Evolutionary conservation across 768 basidiomycete genomes (phyloP).

Genomic region (Mycena crocata): DNA sequence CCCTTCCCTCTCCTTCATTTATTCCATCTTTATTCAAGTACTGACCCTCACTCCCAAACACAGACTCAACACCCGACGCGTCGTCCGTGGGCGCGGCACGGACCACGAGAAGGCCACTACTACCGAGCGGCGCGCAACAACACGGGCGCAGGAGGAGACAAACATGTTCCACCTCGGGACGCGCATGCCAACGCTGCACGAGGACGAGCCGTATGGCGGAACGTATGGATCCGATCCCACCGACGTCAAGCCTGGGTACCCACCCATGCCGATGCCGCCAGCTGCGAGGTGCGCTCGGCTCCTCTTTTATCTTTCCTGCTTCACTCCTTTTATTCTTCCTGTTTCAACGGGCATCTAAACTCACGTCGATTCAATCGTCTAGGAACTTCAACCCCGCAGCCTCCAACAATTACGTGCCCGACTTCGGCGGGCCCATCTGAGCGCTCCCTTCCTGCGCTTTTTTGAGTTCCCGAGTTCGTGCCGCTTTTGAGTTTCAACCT

Average conservation of each 20-base stretch:
- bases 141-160: conserved; percentile 49
- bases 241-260: neutral
- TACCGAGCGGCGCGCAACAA: conserved; percentile 35
- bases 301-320: too few relatives aligned
- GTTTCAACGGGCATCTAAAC: too few relatives aligned
- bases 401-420: too few relatives aligned
- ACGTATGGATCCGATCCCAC: too few relatives aligned
- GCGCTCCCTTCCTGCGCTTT: too few relatives aligned
- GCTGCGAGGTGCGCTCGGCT: too few relatives aligned
- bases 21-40: neutral
- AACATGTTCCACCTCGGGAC: conserved; percentile 64
- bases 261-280: too few relatives aligned
- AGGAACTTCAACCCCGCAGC: too few relatives aligned
- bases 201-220: neutral
- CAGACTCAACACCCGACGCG: conserved; percentile 72
- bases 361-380: too few relatives aligned
- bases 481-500: neutral
- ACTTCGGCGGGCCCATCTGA: too few relatives aligned
- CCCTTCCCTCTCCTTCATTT: conserved; percentile 50
- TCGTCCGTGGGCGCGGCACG: conserved; percentile 65
- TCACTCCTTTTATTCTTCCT: too few relatives aligned
- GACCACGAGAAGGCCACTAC: conserved; percentile 52
- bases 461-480: neutral
- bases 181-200: conserved; percentile 47
- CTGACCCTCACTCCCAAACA: neutral